These are phyloP conservation scores for Calonectria hawksworthii DNA, from an alignment of 2,329 filamentous ascomycete genomes.

Conservation along the genomic window DNA sequence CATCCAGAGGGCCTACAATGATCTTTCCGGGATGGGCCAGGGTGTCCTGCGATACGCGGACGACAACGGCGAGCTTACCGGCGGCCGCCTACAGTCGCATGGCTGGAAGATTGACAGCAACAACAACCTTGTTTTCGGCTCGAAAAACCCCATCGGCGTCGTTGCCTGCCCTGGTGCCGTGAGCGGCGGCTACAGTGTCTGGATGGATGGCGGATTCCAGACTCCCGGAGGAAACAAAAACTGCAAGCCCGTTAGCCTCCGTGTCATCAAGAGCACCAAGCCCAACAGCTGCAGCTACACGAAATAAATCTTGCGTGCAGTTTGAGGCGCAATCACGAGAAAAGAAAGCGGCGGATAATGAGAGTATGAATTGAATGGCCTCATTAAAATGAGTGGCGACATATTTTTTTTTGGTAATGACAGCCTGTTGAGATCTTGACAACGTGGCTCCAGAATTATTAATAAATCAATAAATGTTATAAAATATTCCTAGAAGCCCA, in stretches of 20 bases:
- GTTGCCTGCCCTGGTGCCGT: conserved; percentile 66
- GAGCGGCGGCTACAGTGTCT: conserved; percentile 56
- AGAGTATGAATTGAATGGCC: not conserved
- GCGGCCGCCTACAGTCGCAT: conserved; percentile 58
- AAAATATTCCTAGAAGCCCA: not conserved
- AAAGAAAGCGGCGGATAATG: not conserved
- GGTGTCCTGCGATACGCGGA: conserved; percentile 66
- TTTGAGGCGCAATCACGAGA: not conserved
- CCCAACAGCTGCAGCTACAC: conserved; percentile 57
- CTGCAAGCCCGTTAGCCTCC: conserved; percentile 54
- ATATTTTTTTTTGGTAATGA: not conserved
- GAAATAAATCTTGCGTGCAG: not conserved
- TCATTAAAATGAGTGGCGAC: not conserved
- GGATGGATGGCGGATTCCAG: conserved; percentile 48
- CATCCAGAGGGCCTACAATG: conserved; percentile 65
- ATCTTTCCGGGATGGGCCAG: conserved; percentile 71
- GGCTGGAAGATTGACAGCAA: conserved; percentile 61
- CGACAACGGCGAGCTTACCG: conserved; percentile 54
- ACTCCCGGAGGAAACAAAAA: conserved; percentile 54
- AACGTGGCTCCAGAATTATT: not conserved
- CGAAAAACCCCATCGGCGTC: conserved; percentile 52
- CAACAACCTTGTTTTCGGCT: conserved; percentile 61
- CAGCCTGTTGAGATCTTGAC: not conserved
- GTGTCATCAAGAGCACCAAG: conserved; percentile 44
- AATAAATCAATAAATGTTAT: not conserved